Conservation (phyloP, 208 protist genomes). For the Leptomonas seymouri region DNA sequence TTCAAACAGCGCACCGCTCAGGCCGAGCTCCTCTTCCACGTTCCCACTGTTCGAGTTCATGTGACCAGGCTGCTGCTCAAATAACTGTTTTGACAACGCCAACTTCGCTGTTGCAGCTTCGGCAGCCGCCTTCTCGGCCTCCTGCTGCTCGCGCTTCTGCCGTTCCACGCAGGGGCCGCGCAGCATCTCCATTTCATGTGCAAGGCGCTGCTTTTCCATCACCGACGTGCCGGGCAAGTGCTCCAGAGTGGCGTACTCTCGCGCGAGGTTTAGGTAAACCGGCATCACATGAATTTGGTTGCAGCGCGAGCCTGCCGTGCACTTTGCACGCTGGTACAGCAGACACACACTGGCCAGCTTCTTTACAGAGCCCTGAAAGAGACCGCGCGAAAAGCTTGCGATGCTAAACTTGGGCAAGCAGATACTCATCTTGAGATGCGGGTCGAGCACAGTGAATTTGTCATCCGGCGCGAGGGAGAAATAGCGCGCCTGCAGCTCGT, state of each 20-base stretch:
- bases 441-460: constrained; percentile 79
- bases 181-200: constrained; percentile 37
- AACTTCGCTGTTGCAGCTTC: neutral
- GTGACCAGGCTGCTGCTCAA: neutral
- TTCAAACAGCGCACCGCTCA: constrained; percentile 37
- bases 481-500: constrained; percentile 61
- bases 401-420: constrained; percentile 75
- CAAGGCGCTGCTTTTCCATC: constrained; percentile 14
- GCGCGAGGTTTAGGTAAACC: constrained; percentile 50
- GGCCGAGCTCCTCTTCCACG: constrained; percentile 29
- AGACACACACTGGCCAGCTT: constrained; percentile 85
- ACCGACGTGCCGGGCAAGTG: constrained; percentile 13
- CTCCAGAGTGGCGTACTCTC: constrained; percentile 19
- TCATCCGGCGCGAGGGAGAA: constrained; percentile 49
- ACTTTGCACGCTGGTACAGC: constrained; percentile 81
- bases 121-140: constrained; percentile 21
- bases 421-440: constrained; percentile 64
- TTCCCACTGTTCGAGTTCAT: constrained; percentile 5
- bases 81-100: neutral
- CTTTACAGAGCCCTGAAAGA: constrained; percentile 77
- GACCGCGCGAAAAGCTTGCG: constrained; percentile 70
- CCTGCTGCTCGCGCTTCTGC: constrained; percentile 29
- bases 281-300: constrained; percentile 88
- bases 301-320: constrained; percentile 79
- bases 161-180: constrained; percentile 29